Conservation (phyloP, 306 rosid species). For the Inga oerstediana region DNA sequence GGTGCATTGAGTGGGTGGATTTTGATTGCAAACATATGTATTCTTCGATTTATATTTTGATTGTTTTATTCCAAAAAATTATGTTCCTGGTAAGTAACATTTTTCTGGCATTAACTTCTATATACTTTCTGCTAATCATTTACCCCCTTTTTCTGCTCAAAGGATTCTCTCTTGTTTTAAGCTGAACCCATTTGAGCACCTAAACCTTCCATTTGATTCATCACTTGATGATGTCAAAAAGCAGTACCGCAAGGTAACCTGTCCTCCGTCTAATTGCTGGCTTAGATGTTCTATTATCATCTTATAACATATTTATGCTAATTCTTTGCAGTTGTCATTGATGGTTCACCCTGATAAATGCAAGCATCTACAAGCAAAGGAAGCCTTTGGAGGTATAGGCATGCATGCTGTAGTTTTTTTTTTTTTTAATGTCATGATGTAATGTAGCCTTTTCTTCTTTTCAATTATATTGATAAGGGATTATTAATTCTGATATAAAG, state of each 20-base stretch:
- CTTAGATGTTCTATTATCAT: constrained; percentile 13
- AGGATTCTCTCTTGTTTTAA: constrained; percentile 96
- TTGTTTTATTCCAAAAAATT: constrained; percentile 2
- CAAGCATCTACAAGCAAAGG: constrained; percentile 97
- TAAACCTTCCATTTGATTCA: constrained; percentile 79
- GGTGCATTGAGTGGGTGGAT: constrained; percentile 14
- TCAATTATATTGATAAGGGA: constrained; percentile 8
- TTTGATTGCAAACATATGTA: constrained; percentile 5
- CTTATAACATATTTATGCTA: constrained; percentile 25
- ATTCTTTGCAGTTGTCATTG: constrained; percentile 70
- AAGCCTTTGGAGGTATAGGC: constrained; percentile 88
- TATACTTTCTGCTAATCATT: constrained; percentile 31
- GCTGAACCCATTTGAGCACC: constrained; percentile 82
- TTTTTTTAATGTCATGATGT: neutral
- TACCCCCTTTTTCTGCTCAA: constrained; percentile 22
- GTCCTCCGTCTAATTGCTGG: constrained; percentile 14
- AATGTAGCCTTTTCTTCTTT: neutral
- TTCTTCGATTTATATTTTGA: neutral
- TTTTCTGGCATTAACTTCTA: constrained; percentile 11
- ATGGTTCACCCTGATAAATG: constrained; percentile 99
- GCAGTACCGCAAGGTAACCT: constrained; percentile 91
- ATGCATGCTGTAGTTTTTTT: constrained; percentile 24
- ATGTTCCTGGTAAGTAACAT: constrained; percentile 6
- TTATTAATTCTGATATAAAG: neutral
- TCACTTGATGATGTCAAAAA: constrained; percentile 77